Percentiles rank a stretch among this genome's conserved stretches.
phyloP scores from a whole-genome alignment of 2,329 filamentous ascomycete genomes.

The Penicillium sp. region DNA sequence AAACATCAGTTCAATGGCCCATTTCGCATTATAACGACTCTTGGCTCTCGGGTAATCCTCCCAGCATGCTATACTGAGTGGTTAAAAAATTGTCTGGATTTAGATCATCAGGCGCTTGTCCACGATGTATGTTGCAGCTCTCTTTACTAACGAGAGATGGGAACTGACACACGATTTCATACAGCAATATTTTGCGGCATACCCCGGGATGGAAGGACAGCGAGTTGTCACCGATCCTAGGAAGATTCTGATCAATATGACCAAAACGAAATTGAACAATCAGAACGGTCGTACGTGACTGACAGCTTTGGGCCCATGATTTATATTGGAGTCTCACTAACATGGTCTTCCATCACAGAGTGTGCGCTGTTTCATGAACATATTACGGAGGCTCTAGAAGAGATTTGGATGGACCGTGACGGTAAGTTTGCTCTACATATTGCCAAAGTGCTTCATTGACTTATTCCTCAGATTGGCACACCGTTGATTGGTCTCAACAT shows the following conservation, averaged over 20 bases:
- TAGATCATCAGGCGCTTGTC: neutral
- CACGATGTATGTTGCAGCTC: neutral
- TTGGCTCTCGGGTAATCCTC: neutral
- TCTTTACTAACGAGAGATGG: too few relatives aligned
- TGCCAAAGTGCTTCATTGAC: too few relatives aligned
- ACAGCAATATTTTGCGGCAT: neutral
- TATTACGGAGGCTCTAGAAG: neutral
- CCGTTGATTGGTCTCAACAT: neutral
- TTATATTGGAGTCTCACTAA: neutral
- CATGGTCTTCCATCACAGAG: neutral
- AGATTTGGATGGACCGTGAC: neutral
- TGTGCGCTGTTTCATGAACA: neutral
- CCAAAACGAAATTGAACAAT: neutral
- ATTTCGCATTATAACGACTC: neutral
- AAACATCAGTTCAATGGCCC: neutral
- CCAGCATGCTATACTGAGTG: neutral
- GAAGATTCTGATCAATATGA: neutral
- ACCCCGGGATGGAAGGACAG: conserved; percentile 1
- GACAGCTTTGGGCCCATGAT: too few relatives aligned
- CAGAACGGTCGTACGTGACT: neutral
- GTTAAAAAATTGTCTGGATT: neutral
- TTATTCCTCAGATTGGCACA: neutral
- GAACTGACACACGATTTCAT: too few relatives aligned
- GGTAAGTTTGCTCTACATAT: neutral
- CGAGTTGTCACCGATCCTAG: neutral